These are phyloP conservation scores for Solanum gracilifrons DNA, from an alignment of 257 asterid genomes.

Conservation along the genomic window DNA sequence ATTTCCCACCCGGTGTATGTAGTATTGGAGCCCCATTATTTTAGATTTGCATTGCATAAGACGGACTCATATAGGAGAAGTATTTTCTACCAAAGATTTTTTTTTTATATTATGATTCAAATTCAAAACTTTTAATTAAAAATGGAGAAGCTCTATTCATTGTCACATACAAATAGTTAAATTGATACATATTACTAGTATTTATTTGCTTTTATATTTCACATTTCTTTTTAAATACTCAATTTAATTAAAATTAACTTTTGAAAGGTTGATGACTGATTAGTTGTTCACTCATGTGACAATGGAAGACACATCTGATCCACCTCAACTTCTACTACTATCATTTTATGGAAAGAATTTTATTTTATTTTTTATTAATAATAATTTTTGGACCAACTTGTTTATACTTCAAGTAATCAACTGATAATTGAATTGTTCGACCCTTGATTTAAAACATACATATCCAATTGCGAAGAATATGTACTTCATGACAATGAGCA, in stretches of 20 bases:
- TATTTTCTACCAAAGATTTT: no score
- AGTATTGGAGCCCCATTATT: no score
- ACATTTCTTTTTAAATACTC: background rate
- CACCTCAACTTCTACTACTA: background rate
- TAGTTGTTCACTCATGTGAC: background rate
- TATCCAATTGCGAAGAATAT: no score
- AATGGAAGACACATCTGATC: background rate
- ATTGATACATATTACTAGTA: background rate
- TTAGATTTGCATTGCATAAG: no score
- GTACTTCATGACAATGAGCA: background rate
- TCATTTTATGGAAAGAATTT: background rate
- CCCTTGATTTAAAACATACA: background rate
- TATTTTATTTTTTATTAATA: no score
- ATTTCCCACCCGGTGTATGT: background rate
- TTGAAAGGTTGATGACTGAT: background rate
- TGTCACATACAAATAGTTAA: background rate
- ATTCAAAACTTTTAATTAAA: no score
- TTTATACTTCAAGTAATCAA: background rate
- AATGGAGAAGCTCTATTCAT: background rate
- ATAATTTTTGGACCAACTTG: background rate
- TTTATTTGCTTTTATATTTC: background rate
- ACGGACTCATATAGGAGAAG: fast-evolving
- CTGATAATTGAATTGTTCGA: background rate
- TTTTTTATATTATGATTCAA: no score
- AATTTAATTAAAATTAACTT: background rate